These are phyloP conservation scores for Davidsoniella australis DNA, from an alignment of 2,329 filamentous ascomycete species.

Conservation along the genomic window DNA sequence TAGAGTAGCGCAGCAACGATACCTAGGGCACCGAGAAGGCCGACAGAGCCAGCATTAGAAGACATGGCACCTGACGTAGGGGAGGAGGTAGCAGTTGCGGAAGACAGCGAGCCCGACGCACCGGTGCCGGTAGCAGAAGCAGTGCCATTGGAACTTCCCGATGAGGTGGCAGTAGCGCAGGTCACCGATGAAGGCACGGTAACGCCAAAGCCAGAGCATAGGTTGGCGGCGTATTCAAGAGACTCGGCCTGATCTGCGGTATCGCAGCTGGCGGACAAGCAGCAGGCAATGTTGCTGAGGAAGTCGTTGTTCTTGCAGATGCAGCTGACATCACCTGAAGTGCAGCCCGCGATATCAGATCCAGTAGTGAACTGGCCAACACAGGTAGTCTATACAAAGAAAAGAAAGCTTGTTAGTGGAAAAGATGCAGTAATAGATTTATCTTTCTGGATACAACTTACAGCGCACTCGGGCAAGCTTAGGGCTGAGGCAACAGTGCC, in stretches of 20 bases:
- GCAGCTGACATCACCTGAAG: conserved; percentile 23
- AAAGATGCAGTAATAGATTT: too few species aligned
- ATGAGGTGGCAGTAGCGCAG: conserved; percentile 18
- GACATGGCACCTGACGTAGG: not conserved
- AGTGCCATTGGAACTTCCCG: not conserved
- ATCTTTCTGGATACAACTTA: conserved; percentile 17
- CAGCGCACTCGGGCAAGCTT: conserved; percentile 23
- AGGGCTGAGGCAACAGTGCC: conserved; percentile 21
- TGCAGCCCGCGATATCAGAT: conserved; percentile 23
- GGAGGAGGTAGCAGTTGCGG: not conserved
- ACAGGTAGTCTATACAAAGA: conserved; percentile 18
- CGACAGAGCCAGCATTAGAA: not conserved
- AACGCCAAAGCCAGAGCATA: conserved; percentile 24
- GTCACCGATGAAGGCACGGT: conserved; percentile 22
- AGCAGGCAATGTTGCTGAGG: conserved; percentile 26
- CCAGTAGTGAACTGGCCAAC: conserved; percentile 20
- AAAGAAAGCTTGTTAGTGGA: not conserved
- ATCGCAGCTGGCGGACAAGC: conserved; percentile 22
- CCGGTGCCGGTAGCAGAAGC: not conserved
- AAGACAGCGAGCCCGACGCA: not conserved
- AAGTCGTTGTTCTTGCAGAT: conserved; percentile 26
- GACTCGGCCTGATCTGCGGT: conserved; percentile 19
- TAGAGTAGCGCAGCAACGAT: too few species aligned
- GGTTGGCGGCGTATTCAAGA: conserved; percentile 22
- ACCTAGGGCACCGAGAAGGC: too few species aligned